phyloP scores from a whole-genome alignment of 495 filamentous ascomycete species.

The Geopyxis carbonaria region DNA sequence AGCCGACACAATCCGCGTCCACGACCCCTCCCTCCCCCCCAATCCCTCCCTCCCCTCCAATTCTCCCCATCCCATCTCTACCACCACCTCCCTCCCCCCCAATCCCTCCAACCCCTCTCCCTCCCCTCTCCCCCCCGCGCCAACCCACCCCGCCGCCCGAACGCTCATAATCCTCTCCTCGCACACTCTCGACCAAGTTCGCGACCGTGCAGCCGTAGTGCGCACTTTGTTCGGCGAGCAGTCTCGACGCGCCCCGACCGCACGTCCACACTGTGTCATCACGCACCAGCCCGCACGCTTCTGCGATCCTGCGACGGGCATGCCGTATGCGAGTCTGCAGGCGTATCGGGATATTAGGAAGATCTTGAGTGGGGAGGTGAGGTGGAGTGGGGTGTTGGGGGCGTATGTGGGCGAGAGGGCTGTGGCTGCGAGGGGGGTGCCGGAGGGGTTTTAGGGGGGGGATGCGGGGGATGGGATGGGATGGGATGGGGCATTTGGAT shows the following conservation, averaged over 20 bases:
- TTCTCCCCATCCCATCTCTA: background rate
- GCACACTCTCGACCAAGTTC: background rate
- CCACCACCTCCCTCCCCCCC: background rate
- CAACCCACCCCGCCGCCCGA: constrained; percentile 1
- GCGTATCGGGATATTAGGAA: constrained; percentile 57
- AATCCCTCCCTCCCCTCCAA: background rate
- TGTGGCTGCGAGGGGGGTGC: constrained; percentile 22
- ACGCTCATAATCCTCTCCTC: constrained; percentile 5
- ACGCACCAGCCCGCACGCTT: constrained; percentile 63
- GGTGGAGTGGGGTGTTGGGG: constrained; percentile 58
- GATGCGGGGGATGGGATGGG: no score
- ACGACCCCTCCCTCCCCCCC: background rate
- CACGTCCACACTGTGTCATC: constrained; percentile 51
- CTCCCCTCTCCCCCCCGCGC: background rate
- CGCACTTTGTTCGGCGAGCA: constrained; percentile 1
- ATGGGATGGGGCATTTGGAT: no score
- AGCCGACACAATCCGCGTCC: background rate
- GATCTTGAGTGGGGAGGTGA: constrained; percentile 47
- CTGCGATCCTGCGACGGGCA: constrained; percentile 55
- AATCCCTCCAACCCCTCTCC: background rate
- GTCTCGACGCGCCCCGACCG: constrained; percentile 1
- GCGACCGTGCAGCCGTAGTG: constrained; percentile 1
- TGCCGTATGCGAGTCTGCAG: constrained; percentile 56
- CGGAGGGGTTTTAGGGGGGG: constrained; percentile 23
- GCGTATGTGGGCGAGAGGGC: constrained; percentile 48